Base-by-base conservation (phyloP, 495 filamentous ascomycete genomes). In the Poronia punctata region DNA sequence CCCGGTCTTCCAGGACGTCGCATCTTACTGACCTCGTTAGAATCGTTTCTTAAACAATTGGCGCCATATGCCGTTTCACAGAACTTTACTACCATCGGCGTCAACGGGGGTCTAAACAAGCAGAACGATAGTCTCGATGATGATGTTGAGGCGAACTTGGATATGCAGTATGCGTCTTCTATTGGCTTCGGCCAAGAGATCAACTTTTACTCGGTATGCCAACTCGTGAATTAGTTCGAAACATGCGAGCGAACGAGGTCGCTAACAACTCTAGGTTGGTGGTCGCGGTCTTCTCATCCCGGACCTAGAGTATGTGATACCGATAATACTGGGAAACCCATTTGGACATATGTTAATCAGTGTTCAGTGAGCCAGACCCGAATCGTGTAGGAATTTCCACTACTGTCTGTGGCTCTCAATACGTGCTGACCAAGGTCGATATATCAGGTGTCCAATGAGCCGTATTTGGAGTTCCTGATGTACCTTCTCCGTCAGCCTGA, bases 381-480 rank as follows among this genome's bases (percentile, higher is more conserved):
- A 32, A 24, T 15, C 29, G 26, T 5, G 53, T 56, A 20, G 40
- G 52, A 38, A 47, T 7, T 12, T 32, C 1, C 23, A 12, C 4
- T 29, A 21, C 8, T 12, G 18, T 4, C 3, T 21, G 6, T 17
- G 19, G 3, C 8, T 2, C 14, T 10, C 4, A 10, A 19, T 7
- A 17, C 18, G 23, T 20, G 66, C 65, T 21, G 46, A 67, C 65
- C 17, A n/a, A 32, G 1, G 5, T 24, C 15, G 10, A 11, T 35
- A 24, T 24, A 9, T 21, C 10, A 56, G 50, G 41, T 37, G 23
- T 53, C 47, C 40, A 88, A 88, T 56, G 85, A 90, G 68, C 84
- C 85, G 0, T 93, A 86, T 53, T 68, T 88, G 3, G 77, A 82
- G 3, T 85, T 80, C 52, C 68, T 87, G 16, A 68, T 77, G 5